Base-by-base conservation (phyloP, 306 rosid genomes). In the Luffa aegyptiaca region DNA sequence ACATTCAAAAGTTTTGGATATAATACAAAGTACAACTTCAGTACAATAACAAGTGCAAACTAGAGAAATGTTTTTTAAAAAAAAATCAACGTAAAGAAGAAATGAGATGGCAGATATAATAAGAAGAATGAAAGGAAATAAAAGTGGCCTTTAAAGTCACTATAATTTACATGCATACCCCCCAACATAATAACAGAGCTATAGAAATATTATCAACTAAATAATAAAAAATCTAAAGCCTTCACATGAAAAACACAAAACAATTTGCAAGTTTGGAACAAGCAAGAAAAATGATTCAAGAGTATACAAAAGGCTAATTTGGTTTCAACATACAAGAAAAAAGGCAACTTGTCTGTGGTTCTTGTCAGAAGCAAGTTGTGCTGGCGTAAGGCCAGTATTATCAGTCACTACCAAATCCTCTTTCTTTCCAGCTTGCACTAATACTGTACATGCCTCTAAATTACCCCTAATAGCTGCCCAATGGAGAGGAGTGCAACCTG, bases 381-480 rank as follows among this genome's bases (percentile, higher is more conserved):
- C 99, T 37, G 99, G 96, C 41, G 99, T 93, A 72, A 96, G 96
- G 88, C 99, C 99, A 82, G 96, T 90, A 81, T 93, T 93, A 80
- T 96, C 98, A 5, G 99, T 89, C 84, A 96, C 85, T 81, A 89
- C 78, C 87, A 96, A 82, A 89, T 96, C 98, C 84, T 96, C 99
- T 86, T 88, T 93, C 89, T 96, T 96, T 45, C 99, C 98, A 81
- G 98, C 98, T 88, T 93, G 98, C 76, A 96, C 98, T 82, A 96
- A 88, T 62, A 96, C 98, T 2, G 98, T 96, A 84, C 99, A 93
- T 69, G 98, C 98, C 90, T 96, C 99, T 86, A 96, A 88, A 84
- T 96, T 91, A 36, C 99, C 98, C 88, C 90, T 90, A 59, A 91
- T 90, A 74, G 99, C 99, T 85, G 99, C 96, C 99, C 98, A 96